A percentile compares a stretch with the other conserved stretches of the same genome.
phyloP scores from a whole-genome alignment of 73 alveolate genomes.

The Stentor coeruleus region DNA sequence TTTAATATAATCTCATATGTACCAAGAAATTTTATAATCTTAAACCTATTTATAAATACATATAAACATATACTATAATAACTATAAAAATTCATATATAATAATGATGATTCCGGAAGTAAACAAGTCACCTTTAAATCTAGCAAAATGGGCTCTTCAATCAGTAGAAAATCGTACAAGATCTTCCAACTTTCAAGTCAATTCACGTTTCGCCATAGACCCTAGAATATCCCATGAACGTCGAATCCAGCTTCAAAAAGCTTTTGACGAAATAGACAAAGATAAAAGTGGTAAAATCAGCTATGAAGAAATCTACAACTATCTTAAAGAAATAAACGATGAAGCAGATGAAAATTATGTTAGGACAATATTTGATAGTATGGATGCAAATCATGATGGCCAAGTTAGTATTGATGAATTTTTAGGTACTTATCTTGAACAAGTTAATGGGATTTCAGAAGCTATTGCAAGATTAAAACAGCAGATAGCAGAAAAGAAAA shows the following conservation, averaged over 20 bases:
- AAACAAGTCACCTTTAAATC: neutral
- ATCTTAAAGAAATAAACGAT: neutral
- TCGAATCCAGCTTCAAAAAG: neutral
- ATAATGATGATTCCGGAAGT: neutral
- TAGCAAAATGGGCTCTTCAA: neutral
- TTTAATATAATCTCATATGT: too few species aligned
- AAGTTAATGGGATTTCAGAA: constrained; percentile 28
- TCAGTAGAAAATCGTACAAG: neutral
- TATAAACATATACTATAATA: too few species aligned
- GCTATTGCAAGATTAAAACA: constrained; percentile 24
- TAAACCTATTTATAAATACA: too few species aligned
- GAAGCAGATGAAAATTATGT: constrained; percentile 4
- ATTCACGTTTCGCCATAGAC: neutral
- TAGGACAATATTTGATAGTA: constrained; percentile 19
- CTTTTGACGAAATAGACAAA: neutral
- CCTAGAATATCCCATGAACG: constrained; percentile 8
- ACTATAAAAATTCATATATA: too few species aligned
- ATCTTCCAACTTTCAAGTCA: neutral
- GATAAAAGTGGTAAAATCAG: constrained; percentile 1
- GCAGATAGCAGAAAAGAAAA: constrained; percentile 25
- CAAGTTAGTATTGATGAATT: constrained; percentile 47
- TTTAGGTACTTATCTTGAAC: constrained; percentile 29
- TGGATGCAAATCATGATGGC: constrained; percentile 47
- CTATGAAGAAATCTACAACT: neutral
- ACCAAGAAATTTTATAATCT: too few species aligned